phyloP scores from a whole-genome alignment of 441 rosid species.

The Arabidopsis hybrid region DNA sequence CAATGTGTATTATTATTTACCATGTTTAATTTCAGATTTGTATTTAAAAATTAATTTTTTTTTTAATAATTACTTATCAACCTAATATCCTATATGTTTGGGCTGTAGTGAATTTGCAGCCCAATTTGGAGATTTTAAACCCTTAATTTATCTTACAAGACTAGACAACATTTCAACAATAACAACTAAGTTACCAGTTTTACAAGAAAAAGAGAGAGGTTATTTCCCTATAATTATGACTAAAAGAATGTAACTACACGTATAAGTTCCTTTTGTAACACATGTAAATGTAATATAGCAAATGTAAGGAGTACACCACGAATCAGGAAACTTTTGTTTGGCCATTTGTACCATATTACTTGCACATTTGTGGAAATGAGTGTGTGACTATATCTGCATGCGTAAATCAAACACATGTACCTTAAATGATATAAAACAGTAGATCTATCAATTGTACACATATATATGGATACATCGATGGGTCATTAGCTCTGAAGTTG shows the following conservation, averaged over 20 bases:
- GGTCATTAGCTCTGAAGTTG: slow-evolving; percentile 39
- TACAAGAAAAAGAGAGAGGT: too few relatives aligned
- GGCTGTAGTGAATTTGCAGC: too few relatives aligned
- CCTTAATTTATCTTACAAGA: too few relatives aligned
- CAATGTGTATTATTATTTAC: too few relatives aligned
- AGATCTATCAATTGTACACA: slow-evolving; percentile 41
- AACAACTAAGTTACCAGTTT: too few relatives aligned
- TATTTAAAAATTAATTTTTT: too few relatives aligned
- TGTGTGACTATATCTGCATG: slow-evolving; percentile 33
- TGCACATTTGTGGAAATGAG: slow-evolving; percentile 42
- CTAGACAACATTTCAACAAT: too few relatives aligned
- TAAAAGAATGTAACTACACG: slow-evolving; percentile 19
- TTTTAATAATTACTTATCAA: too few relatives aligned
- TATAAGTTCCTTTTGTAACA: slow-evolving; percentile 18
- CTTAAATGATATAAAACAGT: slow-evolving; percentile 44
- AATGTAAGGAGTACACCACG: slow-evolving; percentile 27
- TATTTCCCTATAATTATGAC: background rate
- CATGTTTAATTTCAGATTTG: too few relatives aligned
- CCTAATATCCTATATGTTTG: too few relatives aligned
- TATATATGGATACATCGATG: slow-evolving; percentile 28
- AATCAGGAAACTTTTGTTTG: slow-evolving; percentile 37
- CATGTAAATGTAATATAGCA: slow-evolving; percentile 2
- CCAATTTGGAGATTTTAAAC: too few relatives aligned
- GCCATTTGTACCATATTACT: slow-evolving; percentile 40
- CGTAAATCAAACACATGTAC: slow-evolving; percentile 31